These are phyloP conservation scores for Asterochloris sp. DNA, from an alignment of 139 green algal species.

Conservation along the genomic window DNA sequence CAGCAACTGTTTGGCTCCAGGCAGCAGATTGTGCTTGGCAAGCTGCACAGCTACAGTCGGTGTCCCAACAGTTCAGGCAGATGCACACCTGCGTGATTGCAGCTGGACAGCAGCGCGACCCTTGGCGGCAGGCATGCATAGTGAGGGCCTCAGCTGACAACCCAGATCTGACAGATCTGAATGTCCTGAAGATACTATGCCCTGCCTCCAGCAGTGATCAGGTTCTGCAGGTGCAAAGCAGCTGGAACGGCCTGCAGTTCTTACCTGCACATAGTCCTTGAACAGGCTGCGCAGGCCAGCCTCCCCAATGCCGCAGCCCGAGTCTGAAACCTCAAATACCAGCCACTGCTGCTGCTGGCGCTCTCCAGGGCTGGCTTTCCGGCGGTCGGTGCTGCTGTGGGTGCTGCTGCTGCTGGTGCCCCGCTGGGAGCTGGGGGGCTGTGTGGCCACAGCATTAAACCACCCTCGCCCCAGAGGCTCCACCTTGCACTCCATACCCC, in stretches of 20 bases:
- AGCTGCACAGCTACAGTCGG: too few relatives aligned
- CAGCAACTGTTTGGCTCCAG: too few relatives aligned
- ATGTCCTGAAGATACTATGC: too few relatives aligned
- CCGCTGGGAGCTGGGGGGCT: not conserved
- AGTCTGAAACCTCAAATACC: constrained; percentile 78
- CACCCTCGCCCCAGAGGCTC: constrained; percentile 7
- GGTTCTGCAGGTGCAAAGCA: not conserved
- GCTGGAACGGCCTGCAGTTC: not conserved
- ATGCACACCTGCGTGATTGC: too few relatives aligned
- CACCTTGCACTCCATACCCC: not conserved
- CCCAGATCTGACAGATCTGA: too few relatives aligned
- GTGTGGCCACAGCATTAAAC: constrained; percentile 1
- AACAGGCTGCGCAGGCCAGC: constrained; percentile 63
- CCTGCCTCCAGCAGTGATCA: too few relatives aligned
- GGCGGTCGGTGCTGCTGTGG: not conserved
- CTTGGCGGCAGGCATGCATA: too few relatives aligned
- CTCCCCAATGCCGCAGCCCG: constrained; percentile 55
- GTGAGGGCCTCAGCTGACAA: too few relatives aligned
- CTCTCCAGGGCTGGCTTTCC: too few relatives aligned
- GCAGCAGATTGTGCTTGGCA: too few relatives aligned
- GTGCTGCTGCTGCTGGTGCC: not conserved
- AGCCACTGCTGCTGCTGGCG: constrained; percentile 29
- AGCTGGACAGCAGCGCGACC: too few relatives aligned
- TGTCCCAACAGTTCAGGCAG: too few relatives aligned
- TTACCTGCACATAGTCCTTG: constrained; percentile 62